phyloP scores from a whole-genome alignment of 495 filamentous ascomycete species.

The Penicillium mononematosum region DNA sequence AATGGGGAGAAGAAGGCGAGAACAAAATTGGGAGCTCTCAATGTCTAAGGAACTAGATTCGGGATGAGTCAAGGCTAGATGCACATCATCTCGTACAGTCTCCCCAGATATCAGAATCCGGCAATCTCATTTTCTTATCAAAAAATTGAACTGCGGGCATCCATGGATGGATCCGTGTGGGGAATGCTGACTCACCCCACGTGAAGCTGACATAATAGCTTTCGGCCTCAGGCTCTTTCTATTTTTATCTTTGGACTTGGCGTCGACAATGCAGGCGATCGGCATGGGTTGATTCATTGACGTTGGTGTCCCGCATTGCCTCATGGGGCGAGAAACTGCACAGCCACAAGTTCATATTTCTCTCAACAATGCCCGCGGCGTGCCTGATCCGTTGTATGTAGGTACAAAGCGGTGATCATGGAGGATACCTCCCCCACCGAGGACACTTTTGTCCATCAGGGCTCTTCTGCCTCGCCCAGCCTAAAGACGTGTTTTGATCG shows the following conservation, averaged over 20 bases:
- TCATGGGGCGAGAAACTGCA: constrained; percentile 17
- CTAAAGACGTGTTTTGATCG: constrained; percentile 19
- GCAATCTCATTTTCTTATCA: constrained; percentile 13
- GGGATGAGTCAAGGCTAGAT: not conserved
- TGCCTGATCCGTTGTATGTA: constrained; percentile 22
- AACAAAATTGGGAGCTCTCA: not conserved
- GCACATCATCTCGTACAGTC: not conserved
- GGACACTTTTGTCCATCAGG: constrained; percentile 9
- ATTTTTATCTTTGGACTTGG: constrained; percentile 9
- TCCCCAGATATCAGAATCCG: constrained; percentile 1
- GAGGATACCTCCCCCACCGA: constrained; percentile 25
- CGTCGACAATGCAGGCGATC: constrained; percentile 9
- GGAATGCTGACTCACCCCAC: constrained; percentile 6
- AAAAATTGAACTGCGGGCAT: not conserved
- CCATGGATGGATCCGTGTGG: constrained; percentile 3
- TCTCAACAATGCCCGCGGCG: constrained; percentile 8
- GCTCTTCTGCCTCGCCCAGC: not conserved
- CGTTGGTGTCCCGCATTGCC: constrained; percentile 10
- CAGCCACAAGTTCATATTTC: constrained; percentile 25
- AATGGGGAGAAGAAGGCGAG: constrained; percentile 6
- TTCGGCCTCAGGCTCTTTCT: constrained; percentile 5
- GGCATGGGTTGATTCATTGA: constrained; percentile 7
- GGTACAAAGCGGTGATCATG: constrained; percentile 27
- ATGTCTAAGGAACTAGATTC: not conserved
- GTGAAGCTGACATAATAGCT: not conserved